Base-by-base conservation (phyloP, 768 basidiomycete genomes). In the Exsudoporus frostii region DNA sequence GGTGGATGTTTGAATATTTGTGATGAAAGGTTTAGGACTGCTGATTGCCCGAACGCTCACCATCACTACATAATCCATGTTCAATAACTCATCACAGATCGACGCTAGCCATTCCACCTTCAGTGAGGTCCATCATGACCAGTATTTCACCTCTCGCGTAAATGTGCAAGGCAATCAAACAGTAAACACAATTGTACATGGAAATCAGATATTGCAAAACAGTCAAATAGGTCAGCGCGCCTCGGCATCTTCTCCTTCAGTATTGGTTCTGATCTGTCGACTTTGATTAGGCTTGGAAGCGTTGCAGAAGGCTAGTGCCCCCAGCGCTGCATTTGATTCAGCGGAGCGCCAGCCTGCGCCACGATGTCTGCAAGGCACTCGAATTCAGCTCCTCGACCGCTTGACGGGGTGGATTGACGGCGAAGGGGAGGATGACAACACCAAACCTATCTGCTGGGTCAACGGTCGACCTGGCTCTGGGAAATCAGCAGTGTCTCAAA, bases 401-500 rank as follows among this genome's bases (percentile, higher is more conserved):
- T 14, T 57, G 37, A 42, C 46, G 7, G 15, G 1, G 6, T 59
- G 58, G 60, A 22, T 60, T 11, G 46, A 61, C 5, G 37, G 36
- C 11, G n/a, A 47, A 32, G 46, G 13, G 36, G 38, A 42, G n/a
- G 27, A 36, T 11, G 43, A 32, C 19, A 19, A 33, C 2, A 11
- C 22, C 3, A 49, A 48, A n/a, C 39, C 44, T 14, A 52, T 60
- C 5, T 60, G 57, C 17, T 66, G 63, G 60, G 55, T 63, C 17
- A 62, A 62, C 32, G 60, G 61, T 15, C 38, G 47, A 0, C 57
- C 60, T 15, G 60, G 60, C 7, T 62, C 56, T 7, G 61, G 60
- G 14, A 62, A 62, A 17, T 62, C 60, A 7, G 56, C 56, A 1
- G 53, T 73, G 19, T 60, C 61, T 8, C 69, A 70, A 39, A 66